Conservation (phyloP, 1,139 yeast genomes). For the Nakaseomyces delphensis region DNA sequence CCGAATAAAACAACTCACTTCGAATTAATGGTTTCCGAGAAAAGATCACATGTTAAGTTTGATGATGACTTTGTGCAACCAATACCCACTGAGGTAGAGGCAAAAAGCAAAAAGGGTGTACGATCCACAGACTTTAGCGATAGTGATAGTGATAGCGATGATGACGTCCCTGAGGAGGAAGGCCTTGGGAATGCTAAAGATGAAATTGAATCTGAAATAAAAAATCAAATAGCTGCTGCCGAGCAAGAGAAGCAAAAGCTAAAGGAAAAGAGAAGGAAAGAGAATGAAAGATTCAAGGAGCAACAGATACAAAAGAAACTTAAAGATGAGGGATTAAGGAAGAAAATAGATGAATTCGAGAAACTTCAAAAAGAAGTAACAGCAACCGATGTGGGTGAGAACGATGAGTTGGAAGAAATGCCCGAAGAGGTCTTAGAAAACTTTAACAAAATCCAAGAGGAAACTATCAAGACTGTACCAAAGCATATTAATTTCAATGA, state of each 20-base stretch:
- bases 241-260: constrained; percentile 34
- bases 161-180: constrained; percentile 37
- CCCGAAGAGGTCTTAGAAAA: constrained; percentile 28
- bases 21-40: constrained; percentile 1
- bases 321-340: constrained; percentile 34
- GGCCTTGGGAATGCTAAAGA: constrained; percentile 25
- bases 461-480: constrained; percentile 7
- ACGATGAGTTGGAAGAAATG: constrained; percentile 20
- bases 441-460: constrained; percentile 14
- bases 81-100: constrained; percentile 6
- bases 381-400: neutral
- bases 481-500: constrained; percentile 29
- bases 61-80: constrained; percentile 15
- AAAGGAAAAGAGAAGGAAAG: constrained; percentile 44
- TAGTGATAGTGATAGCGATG: constrained; percentile 27
- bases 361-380: constrained; percentile 14
- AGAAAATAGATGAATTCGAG: constrained; percentile 19
- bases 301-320: constrained; percentile 36
- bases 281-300: constrained; percentile 38
- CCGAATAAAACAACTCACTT: no score
- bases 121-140: constrained; percentile 12
- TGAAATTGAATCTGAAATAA: constrained; percentile 34
- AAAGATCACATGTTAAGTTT: constrained; percentile 17
- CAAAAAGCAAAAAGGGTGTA: constrained; percentile 5
- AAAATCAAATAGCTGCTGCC: constrained; percentile 32